These are phyloP conservation scores for Helminthosporium solani DNA, from an alignment of 2,329 filamentous ascomycete genomes.

Conservation along the genomic window DNA sequence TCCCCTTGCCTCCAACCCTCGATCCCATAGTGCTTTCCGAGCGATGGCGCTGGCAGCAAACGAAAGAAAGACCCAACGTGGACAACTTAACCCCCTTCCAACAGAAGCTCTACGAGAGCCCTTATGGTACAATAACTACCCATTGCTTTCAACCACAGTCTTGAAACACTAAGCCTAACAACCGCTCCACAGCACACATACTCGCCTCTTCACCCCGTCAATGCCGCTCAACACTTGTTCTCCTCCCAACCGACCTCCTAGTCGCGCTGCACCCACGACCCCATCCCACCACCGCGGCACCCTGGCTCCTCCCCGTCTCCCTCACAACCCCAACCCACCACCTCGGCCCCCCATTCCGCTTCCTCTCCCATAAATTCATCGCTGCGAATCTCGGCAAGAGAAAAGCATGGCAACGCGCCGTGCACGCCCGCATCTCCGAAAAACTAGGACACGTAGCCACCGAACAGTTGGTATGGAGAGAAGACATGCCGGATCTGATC, in stretches of 20 bases:
- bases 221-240: slow-evolving; percentile 53
- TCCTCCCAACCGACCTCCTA: slow-evolving; percentile 63
- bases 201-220: slow-evolving; percentile 61
- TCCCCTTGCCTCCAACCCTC: slow-evolving; percentile 53
- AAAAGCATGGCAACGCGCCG: slow-evolving; percentile 20
- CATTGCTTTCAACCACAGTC: neutral
- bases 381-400: slow-evolving; percentile 21
- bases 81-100: slow-evolving; percentile 54
- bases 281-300: slow-evolving; percentile 54
- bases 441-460: slow-evolving; percentile 34
- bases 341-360: slow-evolving; percentile 28
- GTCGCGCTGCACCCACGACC: slow-evolving; percentile 60
- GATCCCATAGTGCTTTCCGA: slow-evolving; percentile 45
- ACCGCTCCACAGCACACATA: slow-evolving; percentile 54
- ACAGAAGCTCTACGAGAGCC: slow-evolving; percentile 60
- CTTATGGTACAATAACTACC: slow-evolving; percentile 56
- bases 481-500: slow-evolving; percentile 50
- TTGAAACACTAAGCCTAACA: slow-evolving; percentile 5
- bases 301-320: slow-evolving; percentile 59
- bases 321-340: slow-evolving; percentile 24
- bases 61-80: slow-evolving; percentile 45
- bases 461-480: slow-evolving; percentile 46
- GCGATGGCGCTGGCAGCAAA: slow-evolving; percentile 40
- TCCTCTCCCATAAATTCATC: slow-evolving; percentile 17
- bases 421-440: slow-evolving; percentile 36